Conservation (phyloP, 805 yeast species). For the Candida cerambycidarum region DNA sequence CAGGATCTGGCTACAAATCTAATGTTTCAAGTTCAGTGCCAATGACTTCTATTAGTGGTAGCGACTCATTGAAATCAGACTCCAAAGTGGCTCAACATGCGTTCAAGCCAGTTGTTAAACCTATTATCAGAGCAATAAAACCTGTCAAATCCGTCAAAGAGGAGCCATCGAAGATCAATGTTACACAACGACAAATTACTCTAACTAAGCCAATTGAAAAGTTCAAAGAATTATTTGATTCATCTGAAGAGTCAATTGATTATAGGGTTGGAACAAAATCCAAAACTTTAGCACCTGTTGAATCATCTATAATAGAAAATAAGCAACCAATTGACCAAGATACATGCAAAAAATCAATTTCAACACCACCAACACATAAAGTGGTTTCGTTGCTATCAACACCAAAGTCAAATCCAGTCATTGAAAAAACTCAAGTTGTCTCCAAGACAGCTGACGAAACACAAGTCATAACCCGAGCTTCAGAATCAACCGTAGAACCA, state of each 20-base stretch:
- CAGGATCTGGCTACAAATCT: background rate
- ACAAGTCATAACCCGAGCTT: background rate
- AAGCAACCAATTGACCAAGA: no score
- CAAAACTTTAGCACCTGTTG: background rate
- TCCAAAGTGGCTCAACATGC: background rate
- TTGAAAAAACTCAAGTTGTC: no score
- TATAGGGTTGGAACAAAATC: background rate
- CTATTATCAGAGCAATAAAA: background rate
- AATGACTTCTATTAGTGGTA: constrained; percentile 2
- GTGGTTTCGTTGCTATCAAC: constrained; percentile 5
- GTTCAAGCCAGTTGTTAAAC: background rate
- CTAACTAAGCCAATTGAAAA: background rate
- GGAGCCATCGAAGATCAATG: background rate
- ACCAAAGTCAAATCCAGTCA: background rate
- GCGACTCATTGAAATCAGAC: background rate
- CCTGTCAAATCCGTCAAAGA: background rate
- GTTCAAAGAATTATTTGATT: constrained; percentile 14
- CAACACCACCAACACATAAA: background rate
- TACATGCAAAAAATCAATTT: background rate
- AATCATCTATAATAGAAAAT: background rate
- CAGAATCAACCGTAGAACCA: background rate
- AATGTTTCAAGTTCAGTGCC: background rate
- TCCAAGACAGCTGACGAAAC: background rate
- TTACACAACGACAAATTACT: background rate
- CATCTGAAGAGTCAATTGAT: constrained; percentile 11